These are phyloP conservation scores for Beauveria bassiana DNA, from an alignment of 2,329 filamentous ascomycete species.

Conservation along the genomic window DNA sequence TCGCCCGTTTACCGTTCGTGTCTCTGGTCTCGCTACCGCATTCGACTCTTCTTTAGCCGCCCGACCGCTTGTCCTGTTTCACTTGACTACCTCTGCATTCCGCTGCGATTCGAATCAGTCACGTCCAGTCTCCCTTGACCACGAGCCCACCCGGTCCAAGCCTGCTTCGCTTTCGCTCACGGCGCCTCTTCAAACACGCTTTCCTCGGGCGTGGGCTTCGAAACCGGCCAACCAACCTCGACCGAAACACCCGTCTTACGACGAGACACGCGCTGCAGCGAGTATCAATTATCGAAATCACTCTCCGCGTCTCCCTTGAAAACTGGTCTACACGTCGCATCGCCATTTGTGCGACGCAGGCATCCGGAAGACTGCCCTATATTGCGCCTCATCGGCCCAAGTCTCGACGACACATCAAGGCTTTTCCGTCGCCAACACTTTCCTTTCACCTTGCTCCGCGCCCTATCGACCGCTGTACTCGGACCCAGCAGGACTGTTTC, in stretches of 20 bases:
- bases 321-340: background rate
- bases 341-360: background rate
- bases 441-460: conserved; percentile 15
- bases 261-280: background rate
- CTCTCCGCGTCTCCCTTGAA: background rate
- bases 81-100: conserved; percentile 18
- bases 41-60: conserved; percentile 10
- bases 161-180: background rate
- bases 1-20: conserved; percentile 15
- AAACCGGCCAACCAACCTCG: background rate
- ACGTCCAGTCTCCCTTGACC: conserved; percentile 13
- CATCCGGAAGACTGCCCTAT: background rate
- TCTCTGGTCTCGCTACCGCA: background rate
- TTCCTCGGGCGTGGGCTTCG: background rate
- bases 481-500: conserved; percentile 11
- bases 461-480: conserved; percentile 15
- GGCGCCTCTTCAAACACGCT: background rate
- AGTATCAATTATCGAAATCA: background rate
- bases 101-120: conserved; percentile 15
- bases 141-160: background rate
- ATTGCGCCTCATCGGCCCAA: conserved; percentile 7
- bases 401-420: conserved; percentile 7
- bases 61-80: conserved; percentile 15
- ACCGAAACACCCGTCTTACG: background rate
- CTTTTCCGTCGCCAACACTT: conserved; percentile 8